These are phyloP conservation scores for Juncus effusus DNA, from an alignment of 176 grass and related monocot genomes.

Conservation along the genomic window DNA sequence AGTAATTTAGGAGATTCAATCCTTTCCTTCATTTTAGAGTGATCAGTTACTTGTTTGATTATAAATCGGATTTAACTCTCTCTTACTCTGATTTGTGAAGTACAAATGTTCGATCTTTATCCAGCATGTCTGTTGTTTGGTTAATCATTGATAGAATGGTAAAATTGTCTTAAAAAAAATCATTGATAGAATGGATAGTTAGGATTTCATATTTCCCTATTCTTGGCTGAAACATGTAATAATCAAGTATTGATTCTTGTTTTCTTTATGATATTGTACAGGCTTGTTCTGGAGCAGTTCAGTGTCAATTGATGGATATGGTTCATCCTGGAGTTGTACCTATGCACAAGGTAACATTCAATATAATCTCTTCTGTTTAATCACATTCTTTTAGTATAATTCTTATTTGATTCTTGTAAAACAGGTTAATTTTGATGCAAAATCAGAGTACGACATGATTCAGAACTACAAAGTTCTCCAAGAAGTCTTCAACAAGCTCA, in stretches of 20 bases:
- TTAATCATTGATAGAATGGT: conserved; percentile 6
- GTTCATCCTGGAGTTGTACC: conserved; percentile 80
- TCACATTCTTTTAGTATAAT: neutral
- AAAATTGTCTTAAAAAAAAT: neutral
- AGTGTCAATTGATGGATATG: conserved; percentile 92
- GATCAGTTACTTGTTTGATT: too few species aligned
- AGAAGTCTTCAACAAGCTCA: conserved; percentile 82
- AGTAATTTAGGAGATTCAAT: too few species aligned
- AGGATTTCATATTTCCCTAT: too few species aligned
- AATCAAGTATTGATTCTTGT: neutral
- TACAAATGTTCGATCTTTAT: neutral
- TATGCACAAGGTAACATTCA: conserved; percentile 69
- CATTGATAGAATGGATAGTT: conserved; percentile 5
- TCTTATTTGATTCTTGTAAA: conserved; percentile 12
- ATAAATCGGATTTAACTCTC: neutral
- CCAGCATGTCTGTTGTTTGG: neutral
- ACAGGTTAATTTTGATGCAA: conserved; percentile 94
- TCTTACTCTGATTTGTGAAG: neutral
- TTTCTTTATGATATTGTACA: conserved; percentile 23
- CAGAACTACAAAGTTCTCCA: conserved; percentile 94
- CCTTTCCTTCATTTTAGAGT: too few species aligned
- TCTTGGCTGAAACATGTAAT: too few species aligned
- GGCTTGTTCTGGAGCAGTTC: conserved; percentile 85
- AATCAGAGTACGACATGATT: conserved; percentile 90
- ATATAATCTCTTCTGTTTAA: neutral